Percentiles rank a stretch among this genome's conserved stretches.
phyloP scores from a whole-genome alignment of 306 rosid genomes.

The Clitoria ternatea region DNA sequence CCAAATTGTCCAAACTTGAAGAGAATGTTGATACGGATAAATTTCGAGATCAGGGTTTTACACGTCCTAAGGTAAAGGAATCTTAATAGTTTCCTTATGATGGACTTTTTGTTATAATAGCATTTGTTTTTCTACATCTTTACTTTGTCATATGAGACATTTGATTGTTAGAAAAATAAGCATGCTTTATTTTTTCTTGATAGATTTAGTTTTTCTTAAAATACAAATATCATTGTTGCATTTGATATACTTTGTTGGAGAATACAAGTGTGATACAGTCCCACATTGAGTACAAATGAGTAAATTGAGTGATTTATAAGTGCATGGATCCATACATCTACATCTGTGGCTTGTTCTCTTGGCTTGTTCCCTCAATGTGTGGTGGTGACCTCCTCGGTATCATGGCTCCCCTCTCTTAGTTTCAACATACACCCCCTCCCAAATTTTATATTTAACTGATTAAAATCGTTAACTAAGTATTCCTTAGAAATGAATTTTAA shows the following conservation, averaged over 20 bases:
- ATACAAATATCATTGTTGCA: neutral
- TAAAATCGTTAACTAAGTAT: conserved; percentile 2
- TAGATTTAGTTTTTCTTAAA: neutral
- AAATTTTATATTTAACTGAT: neutral
- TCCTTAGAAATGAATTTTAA: conserved; percentile 4
- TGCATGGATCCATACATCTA: no score
- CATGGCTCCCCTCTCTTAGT: no score
- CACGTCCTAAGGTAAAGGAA: conserved; percentile 89
- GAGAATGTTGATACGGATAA: conserved; percentile 44
- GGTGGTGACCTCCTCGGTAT: no score
- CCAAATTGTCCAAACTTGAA: conserved; percentile 49
- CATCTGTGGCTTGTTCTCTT: no score
- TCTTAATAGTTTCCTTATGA: conserved; percentile 7
- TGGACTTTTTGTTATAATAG: neutral
- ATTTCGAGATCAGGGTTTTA: conserved; percentile 87
- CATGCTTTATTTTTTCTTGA: neutral
- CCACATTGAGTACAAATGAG: no score
- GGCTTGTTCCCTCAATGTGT: no score
- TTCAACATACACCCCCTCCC: neutral
- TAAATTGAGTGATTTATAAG: no score
- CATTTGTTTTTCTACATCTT: neutral
- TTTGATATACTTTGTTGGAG: no score
- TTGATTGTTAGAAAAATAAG: neutral
- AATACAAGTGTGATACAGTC: no score
- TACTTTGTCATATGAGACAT: neutral